Percentiles rank a stretch among this genome's conserved stretches.
These are phyloP conservation scores for Pseudonitzschia pungens DNA, from an alignment of 108 stramenopile species.

Conservation along the genomic window DNA sequence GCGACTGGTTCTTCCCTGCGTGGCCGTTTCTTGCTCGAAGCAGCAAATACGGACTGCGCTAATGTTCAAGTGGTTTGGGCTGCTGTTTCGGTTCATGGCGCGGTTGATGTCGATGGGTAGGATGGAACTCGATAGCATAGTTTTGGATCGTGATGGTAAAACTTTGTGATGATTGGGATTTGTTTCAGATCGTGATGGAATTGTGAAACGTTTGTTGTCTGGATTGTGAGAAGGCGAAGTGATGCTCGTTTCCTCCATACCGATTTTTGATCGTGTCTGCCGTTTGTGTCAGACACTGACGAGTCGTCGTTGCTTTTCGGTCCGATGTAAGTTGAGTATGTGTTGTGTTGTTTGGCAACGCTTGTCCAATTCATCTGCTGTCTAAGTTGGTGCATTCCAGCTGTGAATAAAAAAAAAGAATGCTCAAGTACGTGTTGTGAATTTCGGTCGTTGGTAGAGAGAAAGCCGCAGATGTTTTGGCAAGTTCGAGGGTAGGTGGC, in stretches of 20 bases:
- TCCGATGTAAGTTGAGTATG: background rate
- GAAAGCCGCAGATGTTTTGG: background rate
- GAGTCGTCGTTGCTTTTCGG: too few relatives aligned
- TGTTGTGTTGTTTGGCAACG: background rate
- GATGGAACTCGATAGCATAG: background rate
- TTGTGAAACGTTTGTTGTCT: background rate
- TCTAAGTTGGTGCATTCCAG: background rate
- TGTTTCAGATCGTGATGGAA: background rate
- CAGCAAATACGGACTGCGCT: background rate
- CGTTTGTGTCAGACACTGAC: too few relatives aligned
- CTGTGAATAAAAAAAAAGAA: background rate
- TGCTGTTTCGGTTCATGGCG: background rate
- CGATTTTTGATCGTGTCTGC: too few relatives aligned
- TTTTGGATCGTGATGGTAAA: background rate
- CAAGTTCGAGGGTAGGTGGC: background rate
- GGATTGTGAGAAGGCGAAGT: too few relatives aligned
- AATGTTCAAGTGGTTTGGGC: background rate
- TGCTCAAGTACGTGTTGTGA: background rate
- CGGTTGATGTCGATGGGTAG: background rate
- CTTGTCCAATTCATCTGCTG: background rate
- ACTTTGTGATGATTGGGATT: too few relatives aligned
- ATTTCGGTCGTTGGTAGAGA: background rate
- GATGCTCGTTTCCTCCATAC: too few relatives aligned
- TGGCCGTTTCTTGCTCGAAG: background rate
- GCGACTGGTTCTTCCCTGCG: background rate